Conservation (phyloP, 345 rosid species). For the Aegle marmelos region DNA sequence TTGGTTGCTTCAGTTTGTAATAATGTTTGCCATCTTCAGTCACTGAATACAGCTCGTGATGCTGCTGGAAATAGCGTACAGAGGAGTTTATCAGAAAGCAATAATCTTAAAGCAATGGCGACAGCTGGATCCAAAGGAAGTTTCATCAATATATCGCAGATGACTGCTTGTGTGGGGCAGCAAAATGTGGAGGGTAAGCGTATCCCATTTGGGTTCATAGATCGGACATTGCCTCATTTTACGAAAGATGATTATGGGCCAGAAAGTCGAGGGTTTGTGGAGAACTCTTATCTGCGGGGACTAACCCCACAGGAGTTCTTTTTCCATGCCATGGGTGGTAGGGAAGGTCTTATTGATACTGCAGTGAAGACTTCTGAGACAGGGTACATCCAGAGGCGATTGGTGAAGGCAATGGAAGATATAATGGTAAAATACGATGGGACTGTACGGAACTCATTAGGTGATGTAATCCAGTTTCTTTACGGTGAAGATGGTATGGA, state of each 20-base stretch:
- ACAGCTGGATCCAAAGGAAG: constrained; percentile 99
- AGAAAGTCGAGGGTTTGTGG: constrained; percentile 98
- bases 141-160: constrained; percentile 90
- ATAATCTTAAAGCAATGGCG: constrained; percentile 97
- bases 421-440: constrained; percentile 99
- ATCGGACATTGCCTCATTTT: constrained; percentile 90
- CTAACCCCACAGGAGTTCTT: constrained; percentile 95
- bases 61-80: constrained; percentile 94
- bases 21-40: constrained; percentile 34
- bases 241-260: constrained; percentile 94
- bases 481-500: constrained; percentile 99
- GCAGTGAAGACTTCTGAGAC: constrained; percentile 99
- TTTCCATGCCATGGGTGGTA: constrained; percentile 99
- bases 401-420: constrained; percentile 99
- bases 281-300: constrained; percentile 95
- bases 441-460: constrained; percentile 89
- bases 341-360: constrained; percentile 97
- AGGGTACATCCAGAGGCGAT: constrained; percentile 93
- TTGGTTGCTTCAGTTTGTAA: not conserved
- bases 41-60: constrained; percentile 94
- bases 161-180: constrained; percentile 99
- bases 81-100: constrained; percentile 89
- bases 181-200: constrained; percentile 98
- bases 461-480: constrained; percentile 95
- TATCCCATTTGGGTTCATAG: constrained; percentile 85